These are phyloP conservation scores for Emmonsiellopsis sp. DNA, from an alignment of 2,329 filamentous ascomycete genomes.

Conservation along the genomic window DNA sequence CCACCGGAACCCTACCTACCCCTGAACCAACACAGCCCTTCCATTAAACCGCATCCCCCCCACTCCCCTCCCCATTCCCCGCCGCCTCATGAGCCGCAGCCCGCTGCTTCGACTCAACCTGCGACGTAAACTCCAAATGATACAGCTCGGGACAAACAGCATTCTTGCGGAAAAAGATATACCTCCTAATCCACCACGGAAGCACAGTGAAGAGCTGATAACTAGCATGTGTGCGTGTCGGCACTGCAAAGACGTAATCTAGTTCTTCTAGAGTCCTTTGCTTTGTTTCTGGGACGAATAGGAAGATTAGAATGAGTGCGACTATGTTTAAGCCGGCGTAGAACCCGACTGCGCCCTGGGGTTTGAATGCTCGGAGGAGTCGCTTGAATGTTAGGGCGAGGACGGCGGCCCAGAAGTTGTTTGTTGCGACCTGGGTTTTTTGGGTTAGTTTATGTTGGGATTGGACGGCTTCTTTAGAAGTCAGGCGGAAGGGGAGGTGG, in stretches of 20 bases:
- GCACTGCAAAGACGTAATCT: conserved; percentile 52
- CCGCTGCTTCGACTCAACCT: background rate
- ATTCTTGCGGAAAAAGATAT: conserved; percentile 43
- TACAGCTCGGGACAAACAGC: conserved; percentile 42
- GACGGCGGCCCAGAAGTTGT: conserved; percentile 34
- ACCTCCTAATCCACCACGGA: conserved; percentile 53
- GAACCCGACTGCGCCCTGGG: conserved; percentile 54
- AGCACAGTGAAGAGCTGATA: conserved; percentile 51
- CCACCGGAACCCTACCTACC: no score
- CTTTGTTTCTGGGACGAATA: conserved; percentile 50
- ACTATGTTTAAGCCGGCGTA: conserved; percentile 52
- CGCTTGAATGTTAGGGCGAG: conserved; percentile 37
- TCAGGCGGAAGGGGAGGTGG: no score
- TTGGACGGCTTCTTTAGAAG: no score
- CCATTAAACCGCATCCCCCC: background rate
- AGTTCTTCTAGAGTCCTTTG: conserved; percentile 49
- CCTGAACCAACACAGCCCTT: conserved; percentile 28
- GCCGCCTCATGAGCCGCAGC: conserved; percentile 1
- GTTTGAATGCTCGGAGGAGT: conserved; percentile 35
- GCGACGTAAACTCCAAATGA: conserved; percentile 11
- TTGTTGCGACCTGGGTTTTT: conserved; percentile 24
- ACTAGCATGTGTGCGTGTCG: conserved; percentile 48
- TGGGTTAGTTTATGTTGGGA: no score
- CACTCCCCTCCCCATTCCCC: background rate
- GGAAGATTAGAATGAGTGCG: conserved; percentile 55